Conservation (phyloP, 495 filamentous ascomycete species). For the Hypoxylon fuscum region DNA sequence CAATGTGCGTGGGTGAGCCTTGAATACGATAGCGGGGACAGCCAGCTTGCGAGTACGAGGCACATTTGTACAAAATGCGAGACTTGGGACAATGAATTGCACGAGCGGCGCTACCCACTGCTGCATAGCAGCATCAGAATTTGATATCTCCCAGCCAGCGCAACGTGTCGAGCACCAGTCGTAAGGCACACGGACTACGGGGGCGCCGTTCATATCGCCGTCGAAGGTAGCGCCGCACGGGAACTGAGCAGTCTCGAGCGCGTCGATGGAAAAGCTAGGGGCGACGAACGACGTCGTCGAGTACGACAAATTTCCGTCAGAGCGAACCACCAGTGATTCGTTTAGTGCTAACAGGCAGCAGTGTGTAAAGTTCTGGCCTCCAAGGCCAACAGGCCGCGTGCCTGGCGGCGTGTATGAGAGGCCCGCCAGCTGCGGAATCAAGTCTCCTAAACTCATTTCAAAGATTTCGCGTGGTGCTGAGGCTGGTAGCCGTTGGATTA, state of each 20-base stretch:
- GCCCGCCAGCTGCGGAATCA: conserved; percentile 42
- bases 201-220: conserved; percentile 44
- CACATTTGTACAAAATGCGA: conserved; percentile 47
- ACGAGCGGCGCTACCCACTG: conserved; percentile 44
- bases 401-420: conserved; percentile 20
- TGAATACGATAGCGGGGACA: conserved; percentile 43
- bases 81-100: conserved; percentile 45
- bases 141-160: conserved; percentile 38
- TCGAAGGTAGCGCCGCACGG: conserved; percentile 49
- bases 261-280: conserved; percentile 20
- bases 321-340: conserved; percentile 22
- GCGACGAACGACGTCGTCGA: conserved; percentile 34
- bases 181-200: conserved; percentile 38
- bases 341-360: conserved; percentile 43
- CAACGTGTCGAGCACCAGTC: conserved; percentile 39
- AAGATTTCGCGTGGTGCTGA: no score
- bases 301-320: conserved; percentile 38
- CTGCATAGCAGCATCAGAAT: conserved; percentile 28
- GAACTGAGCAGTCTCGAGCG: conserved; percentile 37
- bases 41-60: conserved; percentile 43
- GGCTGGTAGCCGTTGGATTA: no score
- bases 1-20: conserved; percentile 27
- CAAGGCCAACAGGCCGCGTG: conserved; percentile 20
- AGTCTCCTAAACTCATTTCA: conserved; percentile 29
- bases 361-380: conserved; percentile 43